Evolutionary conservation across 2,329 filamentous ascomycete species (phyloP).

Genomic region (Calonectria pseudoturangicola): DNA sequence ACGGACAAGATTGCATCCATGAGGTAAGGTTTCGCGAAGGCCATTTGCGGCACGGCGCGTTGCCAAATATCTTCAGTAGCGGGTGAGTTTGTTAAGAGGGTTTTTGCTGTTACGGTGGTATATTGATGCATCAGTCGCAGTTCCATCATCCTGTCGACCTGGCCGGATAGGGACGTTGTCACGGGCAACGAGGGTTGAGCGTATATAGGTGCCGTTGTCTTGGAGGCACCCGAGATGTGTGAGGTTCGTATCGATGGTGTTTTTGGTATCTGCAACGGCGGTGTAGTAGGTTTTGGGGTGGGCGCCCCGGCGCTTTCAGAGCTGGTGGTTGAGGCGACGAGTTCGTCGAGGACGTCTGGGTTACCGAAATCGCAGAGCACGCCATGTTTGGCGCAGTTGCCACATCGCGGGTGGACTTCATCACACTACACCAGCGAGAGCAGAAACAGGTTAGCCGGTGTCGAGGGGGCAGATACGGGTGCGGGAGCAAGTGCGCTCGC

Average conservation of each 20-base stretch:
- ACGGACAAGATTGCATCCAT: conserved; percentile 79
- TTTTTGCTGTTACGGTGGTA: conserved; percentile 76
- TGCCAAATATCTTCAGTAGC: conserved; percentile 75
- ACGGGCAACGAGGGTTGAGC: conserved; percentile 54
- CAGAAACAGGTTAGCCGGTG: conserved; percentile 42
- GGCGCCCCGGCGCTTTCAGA: conserved; percentile 51
- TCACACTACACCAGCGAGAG: conserved; percentile 71
- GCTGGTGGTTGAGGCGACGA: conserved; percentile 62
- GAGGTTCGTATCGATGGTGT: conserved; percentile 51
- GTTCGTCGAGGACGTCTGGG: conserved; percentile 67
- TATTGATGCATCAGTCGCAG: conserved; percentile 80
- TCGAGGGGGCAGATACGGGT: conserved; percentile 16
- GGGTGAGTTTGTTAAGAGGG: conserved; percentile 72
- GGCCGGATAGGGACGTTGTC: conserved; percentile 57
- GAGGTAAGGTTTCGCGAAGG: conserved; percentile 76
- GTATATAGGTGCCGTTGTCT: conserved; percentile 60
- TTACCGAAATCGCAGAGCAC: conserved; percentile 79
- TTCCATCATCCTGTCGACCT: conserved; percentile 72
- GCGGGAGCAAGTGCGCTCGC: conserved; percentile 24
- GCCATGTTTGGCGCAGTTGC: conserved; percentile 80
- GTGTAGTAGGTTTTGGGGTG: conserved; percentile 50
- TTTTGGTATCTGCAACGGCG: conserved; percentile 48
- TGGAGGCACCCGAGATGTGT: conserved; percentile 49
- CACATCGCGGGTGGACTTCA: conserved; percentile 78
- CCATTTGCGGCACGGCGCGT: conserved; percentile 75